Evolutionary conservation across 1,139 yeast species (phyloP), one percentile per base, ranked within the genome.

Genomic region (Ogataea hybrid): DNA sequence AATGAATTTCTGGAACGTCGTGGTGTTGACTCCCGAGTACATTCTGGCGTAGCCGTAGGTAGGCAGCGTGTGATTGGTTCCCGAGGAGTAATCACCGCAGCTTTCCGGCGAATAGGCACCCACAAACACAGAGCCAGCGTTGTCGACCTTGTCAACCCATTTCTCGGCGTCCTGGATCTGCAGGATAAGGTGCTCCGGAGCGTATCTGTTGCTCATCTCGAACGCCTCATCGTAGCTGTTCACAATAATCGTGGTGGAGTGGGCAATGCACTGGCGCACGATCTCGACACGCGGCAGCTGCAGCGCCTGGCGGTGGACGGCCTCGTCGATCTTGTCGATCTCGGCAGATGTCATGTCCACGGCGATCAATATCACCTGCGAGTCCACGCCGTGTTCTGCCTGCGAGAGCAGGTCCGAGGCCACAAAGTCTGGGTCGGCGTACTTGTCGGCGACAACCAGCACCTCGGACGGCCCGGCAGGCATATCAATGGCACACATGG

Each of bases 381-480:
- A 92, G 64, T 92, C 99, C 45, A 89, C 78, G 50, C 99, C 99
- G 63, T 92, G 99, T 69, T 92, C 99, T 22, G 99, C 99, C 70
- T 92, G 99, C 0, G 97, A 90, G 47, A 92, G 73, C 61, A 92
- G 74, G 62, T 92, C 99, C 54, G 92, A 80, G 17, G 97, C 98
- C 28, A 92, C 98, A 65, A 87, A 92, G 57, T 90, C 96, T 12
- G 95, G 90, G 65, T 88, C 96, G 5, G 97, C 88, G 37, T 76
- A 61, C 46, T 72, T 75, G 63, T 92, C 99, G 33, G 97, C 96
- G 56, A 92, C 74, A 14, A 92, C 97, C 50, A 92, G 73, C 12
- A 92, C 99, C 67, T 92, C 99, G 41, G 96, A 85, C 21, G 99
- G 99, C 5, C 99, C 99, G 18, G 99, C 99, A 36, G 99, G 99